Percentiles rank a stretch among this genome's conserved stretches.
phyloP scores from a whole-genome alignment of 2,329 filamentous ascomycete genomes.

The Hyphodiscus sp. region DNA sequence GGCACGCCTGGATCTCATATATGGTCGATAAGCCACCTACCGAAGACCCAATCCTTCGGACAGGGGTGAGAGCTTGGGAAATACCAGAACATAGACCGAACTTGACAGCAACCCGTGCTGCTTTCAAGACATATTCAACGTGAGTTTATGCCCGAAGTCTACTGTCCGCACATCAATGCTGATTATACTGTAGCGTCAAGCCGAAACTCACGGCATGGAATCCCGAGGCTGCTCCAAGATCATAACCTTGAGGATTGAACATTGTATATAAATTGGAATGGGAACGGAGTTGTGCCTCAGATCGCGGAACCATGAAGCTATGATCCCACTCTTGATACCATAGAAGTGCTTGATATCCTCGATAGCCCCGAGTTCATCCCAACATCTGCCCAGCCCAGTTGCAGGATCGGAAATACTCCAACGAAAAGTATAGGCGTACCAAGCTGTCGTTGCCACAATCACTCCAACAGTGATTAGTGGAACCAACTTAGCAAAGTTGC shows the following conservation, averaged over 20 bases:
- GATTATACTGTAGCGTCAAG: slow-evolving; percentile 37
- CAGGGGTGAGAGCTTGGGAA: slow-evolving; percentile 69
- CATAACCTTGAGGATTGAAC: slow-evolving; percentile 9
- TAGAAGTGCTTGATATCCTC: too few relatives aligned
- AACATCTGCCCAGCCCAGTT: too few relatives aligned
- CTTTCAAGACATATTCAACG: slow-evolving; percentile 94
- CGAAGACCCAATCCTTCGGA: slow-evolving; percentile 64
- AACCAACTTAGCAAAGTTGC: too few relatives aligned
- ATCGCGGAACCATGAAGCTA: neutral
- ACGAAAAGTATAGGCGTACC: too few relatives aligned
- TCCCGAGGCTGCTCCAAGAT: slow-evolving; percentile 32
- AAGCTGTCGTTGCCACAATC: too few relatives aligned
- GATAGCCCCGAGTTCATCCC: too few relatives aligned
- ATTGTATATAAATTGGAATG: slow-evolving; percentile 23
- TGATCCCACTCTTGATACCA: neutral
- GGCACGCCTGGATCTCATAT: slow-evolving; percentile 98
- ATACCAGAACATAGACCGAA: slow-evolving; percentile 64
- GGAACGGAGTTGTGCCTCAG: neutral
- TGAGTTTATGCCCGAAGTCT: slow-evolving; percentile 44
- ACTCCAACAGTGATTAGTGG: too few relatives aligned
- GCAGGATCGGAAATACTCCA: too few relatives aligned
- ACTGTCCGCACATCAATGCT: neutral
- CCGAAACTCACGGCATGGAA: slow-evolving; percentile 49
- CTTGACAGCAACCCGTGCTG: slow-evolving; percentile 66
- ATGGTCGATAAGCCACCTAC: slow-evolving; percentile 79